A percentile compares a stretch with the other conserved stretches of the same genome.
Conservation (phyloP, 495 filamentous ascomycete species). For the Penicillium ochrochloron region DNA sequence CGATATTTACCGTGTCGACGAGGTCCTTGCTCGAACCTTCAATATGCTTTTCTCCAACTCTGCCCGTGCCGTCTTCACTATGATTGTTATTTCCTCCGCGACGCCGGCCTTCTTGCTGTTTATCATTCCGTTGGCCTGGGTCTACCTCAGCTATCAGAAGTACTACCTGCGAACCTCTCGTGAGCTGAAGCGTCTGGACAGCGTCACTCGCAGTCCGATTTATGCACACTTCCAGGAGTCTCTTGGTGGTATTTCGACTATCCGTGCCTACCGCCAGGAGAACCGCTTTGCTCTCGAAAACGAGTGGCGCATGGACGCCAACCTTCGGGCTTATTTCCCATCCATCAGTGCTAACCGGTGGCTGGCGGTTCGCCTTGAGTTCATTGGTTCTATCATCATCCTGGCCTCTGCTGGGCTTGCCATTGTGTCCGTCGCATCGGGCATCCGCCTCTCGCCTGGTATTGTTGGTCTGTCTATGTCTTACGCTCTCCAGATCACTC, state of each 20-base stretch:
- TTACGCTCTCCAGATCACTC: conserved; percentile 95
- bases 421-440: conserved; percentile 76
- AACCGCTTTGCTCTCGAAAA: conserved; percentile 88
- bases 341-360: conserved; percentile 96
- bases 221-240: conserved; percentile 99
- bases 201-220: conserved; percentile 91
- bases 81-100: conserved; percentile 79
- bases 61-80: conserved; percentile 81
- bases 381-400: conserved; percentile 95
- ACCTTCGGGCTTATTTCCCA: conserved; percentile 93
- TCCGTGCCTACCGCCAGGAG: conserved; percentile 92
- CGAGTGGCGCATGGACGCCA: conserved; percentile 97
- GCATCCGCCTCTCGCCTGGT: conserved; percentile 70
- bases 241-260: conserved; percentile 92
- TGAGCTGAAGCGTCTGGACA: conserved; percentile 95
- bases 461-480: conserved; percentile 95
- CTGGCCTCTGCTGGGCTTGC: conserved; percentile 82
- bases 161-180: conserved; percentile 97
- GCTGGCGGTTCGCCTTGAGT: conserved; percentile 94
- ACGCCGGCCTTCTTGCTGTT: conserved; percentile 82
- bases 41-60: conserved; percentile 94
- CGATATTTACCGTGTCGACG: conserved; percentile 95
- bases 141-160: conserved; percentile 93
- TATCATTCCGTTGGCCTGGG: conserved; percentile 75
- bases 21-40: conserved; percentile 89